These are phyloP conservation scores for Apodospora peruviana DNA, from an alignment of 495 filamentous ascomycete species.

Conservation along the genomic window DNA sequence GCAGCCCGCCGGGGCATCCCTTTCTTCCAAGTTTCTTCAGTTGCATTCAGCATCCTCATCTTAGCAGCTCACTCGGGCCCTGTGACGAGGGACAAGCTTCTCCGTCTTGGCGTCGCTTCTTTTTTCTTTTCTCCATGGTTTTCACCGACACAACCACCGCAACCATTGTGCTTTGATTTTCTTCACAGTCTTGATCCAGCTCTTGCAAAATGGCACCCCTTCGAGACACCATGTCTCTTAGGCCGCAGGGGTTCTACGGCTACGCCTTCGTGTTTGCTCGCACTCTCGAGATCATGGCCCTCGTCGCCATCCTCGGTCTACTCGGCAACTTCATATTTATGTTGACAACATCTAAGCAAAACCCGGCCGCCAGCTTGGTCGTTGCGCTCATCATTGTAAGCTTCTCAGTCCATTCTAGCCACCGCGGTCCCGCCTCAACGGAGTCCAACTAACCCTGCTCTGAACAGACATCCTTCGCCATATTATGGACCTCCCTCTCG, in stretches of 20 bases:
- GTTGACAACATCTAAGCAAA: not conserved
- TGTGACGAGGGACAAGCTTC: too few relatives aligned
- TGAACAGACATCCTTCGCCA: not conserved
- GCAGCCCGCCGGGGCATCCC: too few relatives aligned
- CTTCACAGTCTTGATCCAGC: too few relatives aligned
- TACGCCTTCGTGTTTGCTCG: slow-evolving; percentile 8
- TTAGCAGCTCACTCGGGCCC: too few relatives aligned
- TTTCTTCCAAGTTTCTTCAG: too few relatives aligned
- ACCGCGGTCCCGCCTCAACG: not conserved
- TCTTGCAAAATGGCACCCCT: not conserved
- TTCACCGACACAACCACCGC: not conserved
- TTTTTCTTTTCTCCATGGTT: not conserved
- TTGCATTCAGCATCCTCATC: too few relatives aligned
- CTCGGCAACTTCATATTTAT: slow-evolving; percentile 4
- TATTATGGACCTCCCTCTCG: not conserved
- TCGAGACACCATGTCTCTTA: slow-evolving; percentile 3
- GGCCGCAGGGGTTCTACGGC: slow-evolving; percentile 8
- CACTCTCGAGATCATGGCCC: not conserved
- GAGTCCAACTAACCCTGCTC: not conserved
- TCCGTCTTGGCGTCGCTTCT: too few relatives aligned
- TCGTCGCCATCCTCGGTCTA: slow-evolving; percentile 4
- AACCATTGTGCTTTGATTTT: not conserved
- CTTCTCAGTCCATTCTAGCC: not conserved
- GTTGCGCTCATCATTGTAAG: slow-evolving; percentile 7
- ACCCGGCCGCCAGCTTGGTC: not conserved